Conservation (phyloP, 768 basidiomycete species). For the Phylloporus rhodoxanthus region DNA sequence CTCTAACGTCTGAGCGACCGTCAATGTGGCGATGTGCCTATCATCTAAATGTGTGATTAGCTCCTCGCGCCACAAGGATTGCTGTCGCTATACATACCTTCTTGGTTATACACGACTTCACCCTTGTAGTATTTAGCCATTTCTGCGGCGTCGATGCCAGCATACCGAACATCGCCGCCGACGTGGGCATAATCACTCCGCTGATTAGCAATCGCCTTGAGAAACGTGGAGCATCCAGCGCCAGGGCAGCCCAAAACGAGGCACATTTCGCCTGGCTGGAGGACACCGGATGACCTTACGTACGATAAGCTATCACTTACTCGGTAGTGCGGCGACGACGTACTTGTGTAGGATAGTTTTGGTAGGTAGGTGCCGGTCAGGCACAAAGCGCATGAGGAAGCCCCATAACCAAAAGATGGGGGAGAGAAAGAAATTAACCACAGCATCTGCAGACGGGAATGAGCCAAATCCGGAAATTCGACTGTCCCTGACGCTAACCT, state of each 20-base stretch:
- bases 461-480: background rate
- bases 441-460: constrained; percentile 37
- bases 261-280: constrained; percentile 83
- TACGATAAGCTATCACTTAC: background rate
- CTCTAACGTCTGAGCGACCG: constrained; percentile 69
- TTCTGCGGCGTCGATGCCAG: constrained; percentile 68
- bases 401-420: constrained; percentile 47
- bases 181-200: constrained; percentile 59
- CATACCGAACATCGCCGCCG: constrained; percentile 72
- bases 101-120: constrained; percentile 74
- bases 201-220: constrained; percentile 77
- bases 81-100: constrained; percentile 45
- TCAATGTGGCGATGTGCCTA: constrained; percentile 75
- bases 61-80: background rate
- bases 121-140: constrained; percentile 76
- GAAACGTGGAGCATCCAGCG: constrained; percentile 80
- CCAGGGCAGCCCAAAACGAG: constrained; percentile 80
- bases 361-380: constrained; percentile 34
- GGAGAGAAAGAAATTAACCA: constrained; percentile 46
- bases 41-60: constrained; percentile 47
- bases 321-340: constrained; percentile 5
- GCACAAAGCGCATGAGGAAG: constrained; percentile 36
- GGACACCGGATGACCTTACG: constrained; percentile 56
- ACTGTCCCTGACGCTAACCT: constrained; percentile 31
- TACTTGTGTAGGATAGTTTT: constrained; percentile 59